Conservation (phyloP, 208 protist genomes). For the Trypanosoma mega region DNA sequence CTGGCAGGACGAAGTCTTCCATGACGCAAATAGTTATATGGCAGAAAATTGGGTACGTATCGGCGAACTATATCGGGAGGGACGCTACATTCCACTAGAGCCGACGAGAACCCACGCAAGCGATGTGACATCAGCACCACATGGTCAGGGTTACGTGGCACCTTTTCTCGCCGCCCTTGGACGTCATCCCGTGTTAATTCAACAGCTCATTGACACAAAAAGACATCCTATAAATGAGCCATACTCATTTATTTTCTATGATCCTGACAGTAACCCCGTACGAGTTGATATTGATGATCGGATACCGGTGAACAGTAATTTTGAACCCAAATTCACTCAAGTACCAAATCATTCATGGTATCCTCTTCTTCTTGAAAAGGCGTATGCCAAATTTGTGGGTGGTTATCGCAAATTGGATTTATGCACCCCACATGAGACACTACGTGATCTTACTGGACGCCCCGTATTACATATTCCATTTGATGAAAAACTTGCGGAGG, state of each 20-base stretch:
- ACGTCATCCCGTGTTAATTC: conserved; percentile 59
- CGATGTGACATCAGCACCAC: conserved; percentile 48
- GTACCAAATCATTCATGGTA: conserved; percentile 61
- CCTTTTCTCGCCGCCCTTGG: conserved; percentile 78
- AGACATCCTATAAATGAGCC: conserved; percentile 61
- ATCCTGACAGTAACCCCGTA: conserved; percentile 77
- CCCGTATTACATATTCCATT: conserved; percentile 79
- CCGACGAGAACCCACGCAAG: conserved; percentile 19
- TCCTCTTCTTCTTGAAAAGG: conserved; percentile 88
- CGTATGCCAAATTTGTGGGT: conserved; percentile 91
- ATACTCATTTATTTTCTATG: conserved; percentile 85
- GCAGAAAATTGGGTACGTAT: conserved; percentile 78
- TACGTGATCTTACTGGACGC: conserved; percentile 84
- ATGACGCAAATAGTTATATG: conserved; percentile 62
- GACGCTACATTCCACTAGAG: conserved; percentile 36
- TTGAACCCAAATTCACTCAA: conserved; percentile 62
- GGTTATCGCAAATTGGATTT: conserved; percentile 78
- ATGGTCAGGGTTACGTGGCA: conserved; percentile 61
- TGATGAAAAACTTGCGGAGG: conserved; percentile 65
- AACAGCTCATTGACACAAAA: conserved; percentile 64
- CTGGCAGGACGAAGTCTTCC: conserved; percentile 84
- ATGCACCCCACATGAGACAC: conserved; percentile 84
- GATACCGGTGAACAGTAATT: conserved; percentile 51
- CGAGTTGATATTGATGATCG: conserved; percentile 86
- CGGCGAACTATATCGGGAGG: conserved; percentile 73